Conservation (phyloP, 768 basidiomycete species). For the Cystobasidium ongulense region DNA sequence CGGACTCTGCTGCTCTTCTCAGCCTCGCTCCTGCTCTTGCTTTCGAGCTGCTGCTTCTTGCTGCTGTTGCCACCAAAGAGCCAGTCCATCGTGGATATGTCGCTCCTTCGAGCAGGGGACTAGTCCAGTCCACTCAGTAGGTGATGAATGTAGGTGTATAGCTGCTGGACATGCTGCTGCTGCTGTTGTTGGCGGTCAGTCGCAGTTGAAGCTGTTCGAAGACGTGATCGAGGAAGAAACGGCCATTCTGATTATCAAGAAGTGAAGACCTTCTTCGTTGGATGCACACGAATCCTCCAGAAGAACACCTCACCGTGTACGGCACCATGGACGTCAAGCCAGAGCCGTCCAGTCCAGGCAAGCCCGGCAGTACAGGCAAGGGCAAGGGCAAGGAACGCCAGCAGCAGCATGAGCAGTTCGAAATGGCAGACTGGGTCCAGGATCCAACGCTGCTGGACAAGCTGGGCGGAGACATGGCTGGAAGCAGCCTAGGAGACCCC, state of each 20-base stretch:
- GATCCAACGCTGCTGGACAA: constrained; percentile 24
- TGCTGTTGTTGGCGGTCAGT: neutral
- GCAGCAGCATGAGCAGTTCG: neutral
- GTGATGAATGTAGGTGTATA: neutral
- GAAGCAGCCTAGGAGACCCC: constrained; percentile 8
- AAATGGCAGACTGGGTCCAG: constrained; percentile 30
- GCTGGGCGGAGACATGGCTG: constrained; percentile 3
- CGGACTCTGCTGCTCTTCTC: neutral
- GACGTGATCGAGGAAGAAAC: neutral
- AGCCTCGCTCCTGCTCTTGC: neutral
- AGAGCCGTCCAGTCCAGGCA: constrained; percentile 3
- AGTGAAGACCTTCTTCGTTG: too few species aligned
- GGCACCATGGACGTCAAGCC: neutral
- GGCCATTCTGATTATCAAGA: too few species aligned
- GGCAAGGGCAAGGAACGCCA: constrained; percentile 18
- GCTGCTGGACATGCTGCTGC: neutral
- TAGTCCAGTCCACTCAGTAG: neutral
- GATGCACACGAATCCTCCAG: too few species aligned
- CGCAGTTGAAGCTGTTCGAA: too few species aligned
- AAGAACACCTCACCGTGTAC: neutral
- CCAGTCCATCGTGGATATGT: neutral
- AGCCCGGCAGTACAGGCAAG: constrained; percentile 6
- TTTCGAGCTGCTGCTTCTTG: neutral
- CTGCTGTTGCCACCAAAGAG: neutral
- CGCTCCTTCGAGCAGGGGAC: neutral